Evolutionary conservation across 164 flowering plant genomes (phyloP).

Genomic region (Berberis vulgaris): DNA sequence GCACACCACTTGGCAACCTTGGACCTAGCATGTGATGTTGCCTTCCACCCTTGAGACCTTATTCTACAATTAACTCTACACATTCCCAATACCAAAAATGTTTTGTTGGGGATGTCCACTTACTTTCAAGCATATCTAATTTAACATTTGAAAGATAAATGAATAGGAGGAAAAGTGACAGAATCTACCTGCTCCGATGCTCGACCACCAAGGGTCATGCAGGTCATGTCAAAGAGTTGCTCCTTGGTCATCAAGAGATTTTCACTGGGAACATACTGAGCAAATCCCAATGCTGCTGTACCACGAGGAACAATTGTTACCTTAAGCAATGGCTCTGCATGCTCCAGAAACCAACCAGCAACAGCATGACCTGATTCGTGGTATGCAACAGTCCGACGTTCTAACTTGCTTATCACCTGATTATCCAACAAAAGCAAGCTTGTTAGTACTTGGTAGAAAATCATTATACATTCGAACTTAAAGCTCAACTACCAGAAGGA

Average conservation of each 20-base stretch:
- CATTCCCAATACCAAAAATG: too few relatives aligned
- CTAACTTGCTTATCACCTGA: constrained; percentile 60
- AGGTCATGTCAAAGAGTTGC: constrained; percentile 91
- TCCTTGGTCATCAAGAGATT: constrained; percentile 88
- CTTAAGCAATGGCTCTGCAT: constrained; percentile 82
- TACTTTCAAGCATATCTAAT: not conserved
- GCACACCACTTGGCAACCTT: too few relatives aligned
- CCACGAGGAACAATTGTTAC: constrained; percentile 97
- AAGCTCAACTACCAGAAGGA: not conserved
- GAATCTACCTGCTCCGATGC: constrained; percentile 84
- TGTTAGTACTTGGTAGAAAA: not conserved
- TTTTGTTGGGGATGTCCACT: too few relatives aligned
- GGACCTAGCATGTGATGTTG: too few relatives aligned
- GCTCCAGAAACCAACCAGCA: constrained; percentile 83
- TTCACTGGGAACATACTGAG: constrained; percentile 91
- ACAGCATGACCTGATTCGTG: constrained; percentile 98
- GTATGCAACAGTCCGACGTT: constrained; percentile 78
- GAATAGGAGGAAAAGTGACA: not conserved
- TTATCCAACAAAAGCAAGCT: not conserved
- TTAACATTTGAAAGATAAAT: not conserved
- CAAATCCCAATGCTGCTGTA: constrained; percentile 87
- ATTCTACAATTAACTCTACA: too few relatives aligned
- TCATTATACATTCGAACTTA: not conserved
- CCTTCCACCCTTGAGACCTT: too few relatives aligned
- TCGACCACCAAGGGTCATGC: constrained; percentile 95